phyloP scores from a whole-genome alignment of 192 early-diverging fungal genomes.

The Physocladia obscura region DNA sequence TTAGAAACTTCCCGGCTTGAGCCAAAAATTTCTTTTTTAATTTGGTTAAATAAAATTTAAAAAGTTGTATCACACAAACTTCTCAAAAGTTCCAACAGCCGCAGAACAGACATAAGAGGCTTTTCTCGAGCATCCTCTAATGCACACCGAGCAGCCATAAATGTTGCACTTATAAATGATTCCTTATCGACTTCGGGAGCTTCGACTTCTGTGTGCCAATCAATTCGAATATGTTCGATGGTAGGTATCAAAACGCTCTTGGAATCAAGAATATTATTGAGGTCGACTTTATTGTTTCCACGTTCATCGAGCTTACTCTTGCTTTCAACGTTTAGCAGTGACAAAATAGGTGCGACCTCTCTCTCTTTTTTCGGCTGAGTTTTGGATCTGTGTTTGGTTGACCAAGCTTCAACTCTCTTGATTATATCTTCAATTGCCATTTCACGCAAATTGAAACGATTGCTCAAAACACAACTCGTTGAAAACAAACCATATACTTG shows the following conservation, averaged over 20 bases:
- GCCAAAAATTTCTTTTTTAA: no score
- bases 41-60: neutral
- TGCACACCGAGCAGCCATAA: conserved; percentile 46
- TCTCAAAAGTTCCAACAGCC: conserved; percentile 52
- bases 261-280: neutral
- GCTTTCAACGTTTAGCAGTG: neutral
- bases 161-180: conserved; percentile 49
- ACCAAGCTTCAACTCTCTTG: conserved; percentile 35
- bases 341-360: neutral
- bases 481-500: conserved; percentile 48
- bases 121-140: conserved; percentile 61
- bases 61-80: conserved; percentile 28
- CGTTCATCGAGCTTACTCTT: no score
- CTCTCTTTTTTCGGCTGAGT: neutral
- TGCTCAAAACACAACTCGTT: conserved; percentile 49
- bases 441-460: conserved; percentile 47
- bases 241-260: neutral
- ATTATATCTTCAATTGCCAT: conserved; percentile 54
- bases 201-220: conserved; percentile 27
- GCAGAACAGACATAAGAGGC: conserved; percentile 39
- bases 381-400: conserved; percentile 17
- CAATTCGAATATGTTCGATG: conserved; percentile 19
- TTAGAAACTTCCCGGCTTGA: conserved; percentile 47
- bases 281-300: no score
- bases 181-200: conserved; percentile 37